These are phyloP conservation scores for Striga hermonthica DNA, from an alignment of 305 asterid species.

Conservation along the genomic window DNA sequence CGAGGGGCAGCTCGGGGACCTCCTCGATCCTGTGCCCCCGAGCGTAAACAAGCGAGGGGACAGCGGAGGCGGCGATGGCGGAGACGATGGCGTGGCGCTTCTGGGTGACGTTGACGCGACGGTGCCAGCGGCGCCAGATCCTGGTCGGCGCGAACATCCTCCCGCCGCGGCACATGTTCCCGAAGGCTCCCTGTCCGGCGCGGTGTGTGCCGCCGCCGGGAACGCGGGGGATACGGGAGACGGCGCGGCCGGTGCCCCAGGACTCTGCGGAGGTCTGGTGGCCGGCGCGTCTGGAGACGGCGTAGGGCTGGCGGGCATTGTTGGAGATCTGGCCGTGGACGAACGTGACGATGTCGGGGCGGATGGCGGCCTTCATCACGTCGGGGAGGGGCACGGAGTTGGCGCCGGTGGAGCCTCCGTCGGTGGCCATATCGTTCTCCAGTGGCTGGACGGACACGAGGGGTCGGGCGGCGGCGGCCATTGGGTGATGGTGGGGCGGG, in stretches of 20 bases:
- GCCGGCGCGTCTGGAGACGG: slow-evolving; percentile 6
- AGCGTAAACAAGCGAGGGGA: not conserved
- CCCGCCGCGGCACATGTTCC: slow-evolving; percentile 1
- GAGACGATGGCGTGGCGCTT: slow-evolving; percentile 7
- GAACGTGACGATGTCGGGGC: slow-evolving; percentile 6
- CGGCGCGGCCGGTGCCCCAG: not conserved
- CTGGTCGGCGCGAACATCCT: slow-evolving; percentile 7
- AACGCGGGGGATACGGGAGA: slow-evolving; percentile 1
- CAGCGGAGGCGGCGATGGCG: slow-evolving; percentile 3
- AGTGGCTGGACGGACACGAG: not conserved
- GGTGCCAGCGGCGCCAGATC: slow-evolving; percentile 11
- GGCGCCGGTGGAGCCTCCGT: not conserved
- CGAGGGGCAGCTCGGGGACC: slow-evolving; percentile 1
- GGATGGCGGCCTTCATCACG: slow-evolving; percentile 5
- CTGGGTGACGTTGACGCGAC: slow-evolving; percentile 3
- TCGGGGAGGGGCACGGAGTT: not conserved
- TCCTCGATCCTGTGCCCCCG: not conserved
- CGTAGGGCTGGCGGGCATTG: slow-evolving; percentile 4
- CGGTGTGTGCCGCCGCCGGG: slow-evolving; percentile 2
- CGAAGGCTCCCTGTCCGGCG: slow-evolving; percentile 10
- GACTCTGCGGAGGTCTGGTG: slow-evolving; percentile 9
- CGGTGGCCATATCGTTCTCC: slow-evolving; percentile 11
- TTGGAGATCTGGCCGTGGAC: slow-evolving; percentile 2
- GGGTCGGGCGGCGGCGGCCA: slow-evolving; percentile 22
- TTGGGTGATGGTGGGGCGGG: slow-evolving; percentile 22